Conservation (phyloP, 2,329 filamentous ascomycete genomes). For the Aspergillus luchuensis region DNA sequence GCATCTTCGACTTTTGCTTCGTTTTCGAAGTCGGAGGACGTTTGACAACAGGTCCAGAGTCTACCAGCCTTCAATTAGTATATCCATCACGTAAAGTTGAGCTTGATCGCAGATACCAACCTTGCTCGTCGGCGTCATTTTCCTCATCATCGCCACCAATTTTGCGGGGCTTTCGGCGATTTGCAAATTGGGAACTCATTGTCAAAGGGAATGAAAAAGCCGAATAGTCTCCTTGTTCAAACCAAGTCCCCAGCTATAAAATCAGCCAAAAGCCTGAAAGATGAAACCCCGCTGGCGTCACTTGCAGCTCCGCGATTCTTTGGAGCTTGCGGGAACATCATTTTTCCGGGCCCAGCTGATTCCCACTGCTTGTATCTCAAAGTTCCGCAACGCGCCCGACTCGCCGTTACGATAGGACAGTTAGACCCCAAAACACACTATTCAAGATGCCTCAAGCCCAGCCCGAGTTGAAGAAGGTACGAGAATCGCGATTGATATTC, state of each 20-base stretch:
- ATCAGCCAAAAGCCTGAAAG: background rate
- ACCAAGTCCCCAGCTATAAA: background rate
- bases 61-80: conserved; percentile 38
- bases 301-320: conserved; percentile 19
- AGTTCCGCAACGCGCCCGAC: conserved; percentile 29
- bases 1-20: conserved; percentile 72
- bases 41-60: conserved; percentile 53
- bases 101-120: conserved; percentile 38
- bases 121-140: conserved; percentile 37
- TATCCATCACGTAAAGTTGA: background rate
- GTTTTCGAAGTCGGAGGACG: conserved; percentile 53
- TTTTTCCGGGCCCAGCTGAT: conserved; percentile 38
- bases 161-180: conserved; percentile 70
- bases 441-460: conserved; percentile 94
- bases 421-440: conserved; percentile 21
- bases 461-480: conserved; percentile 97
- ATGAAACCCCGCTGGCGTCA: background rate
- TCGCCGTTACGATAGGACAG: conserved; percentile 27
- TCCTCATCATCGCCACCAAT: conserved; percentile 71
- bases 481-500: conserved; percentile 16
- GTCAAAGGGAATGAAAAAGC: conserved; percentile 1
- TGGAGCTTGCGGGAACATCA: conserved; percentile 34
- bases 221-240: background rate
- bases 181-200: conserved; percentile 62
- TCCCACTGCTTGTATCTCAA: conserved; percentile 29